A percentile compares a stretch with the other conserved stretches of the same genome.
Evolutionary conservation across 140 eudicot species (phyloP).

Genomic region (Ambrosia hybrid): DNA sequence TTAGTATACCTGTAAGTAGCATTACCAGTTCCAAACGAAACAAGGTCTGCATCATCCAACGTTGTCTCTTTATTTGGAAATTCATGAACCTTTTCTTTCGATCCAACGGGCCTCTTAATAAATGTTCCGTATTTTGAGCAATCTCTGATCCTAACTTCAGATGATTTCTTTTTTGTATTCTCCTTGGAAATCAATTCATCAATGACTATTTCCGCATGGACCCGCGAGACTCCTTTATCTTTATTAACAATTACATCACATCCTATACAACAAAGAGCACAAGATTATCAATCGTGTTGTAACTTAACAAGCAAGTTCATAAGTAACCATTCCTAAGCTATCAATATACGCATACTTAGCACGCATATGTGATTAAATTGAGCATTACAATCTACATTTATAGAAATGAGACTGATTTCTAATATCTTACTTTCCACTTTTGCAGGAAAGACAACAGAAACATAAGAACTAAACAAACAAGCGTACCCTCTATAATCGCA

Average conservation of each 20-base stretch:
- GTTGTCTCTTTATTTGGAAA: slow-evolving; percentile 62
- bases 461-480: neutral
- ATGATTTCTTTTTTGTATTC: slow-evolving; percentile 38
- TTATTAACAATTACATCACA: slow-evolving; percentile 78
- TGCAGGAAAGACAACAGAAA: neutral
- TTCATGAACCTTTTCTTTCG: slow-evolving; percentile 75
- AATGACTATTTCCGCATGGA: slow-evolving; percentile 77
- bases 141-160: slow-evolving; percentile 71
- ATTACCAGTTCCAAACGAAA: slow-evolving; percentile 93
- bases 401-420: neutral
- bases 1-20: slow-evolving; percentile 76
- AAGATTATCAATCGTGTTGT: slow-evolving; percentile 14
- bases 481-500: too few relatives aligned
- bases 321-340: neutral
- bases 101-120: slow-evolving; percentile 40
- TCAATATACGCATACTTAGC: neutral
- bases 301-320: slow-evolving; percentile 13
- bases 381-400: neutral
- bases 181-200: slow-evolving; percentile 64
- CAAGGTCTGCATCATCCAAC: slow-evolving; percentile 65
- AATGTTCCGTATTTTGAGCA: slow-evolving; percentile 93
- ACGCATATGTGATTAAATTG: neutral
- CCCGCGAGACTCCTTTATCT: slow-evolving; percentile 93
- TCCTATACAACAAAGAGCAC: slow-evolving; percentile 46
- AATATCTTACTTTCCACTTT: neutral